Base-by-base conservation (phyloP, 306 rosid genomes). In the Malus fusca region DNA sequence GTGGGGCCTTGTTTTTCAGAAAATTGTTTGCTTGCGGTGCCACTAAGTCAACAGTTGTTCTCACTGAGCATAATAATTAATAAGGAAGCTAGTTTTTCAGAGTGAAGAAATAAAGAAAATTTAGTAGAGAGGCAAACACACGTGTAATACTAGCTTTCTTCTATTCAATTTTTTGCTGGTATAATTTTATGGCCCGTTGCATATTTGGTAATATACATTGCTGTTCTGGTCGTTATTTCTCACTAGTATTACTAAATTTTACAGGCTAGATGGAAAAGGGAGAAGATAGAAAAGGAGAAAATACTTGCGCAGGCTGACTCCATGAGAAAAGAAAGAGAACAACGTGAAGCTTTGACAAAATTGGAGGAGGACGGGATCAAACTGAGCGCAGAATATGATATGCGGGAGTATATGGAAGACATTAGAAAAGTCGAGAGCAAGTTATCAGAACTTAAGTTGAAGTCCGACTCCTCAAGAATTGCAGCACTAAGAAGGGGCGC, bases 181-280 rank as follows among this genome's bases (percentile, higher is more conserved):
- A 22, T 66, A 72, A 5, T 31, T 30, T 60, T 53, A 68, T 48
- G 78, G 17, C 17, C 72, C 23, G 53, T 51, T 87, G 67, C 83
- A 60, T 46, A 55, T 55, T 78, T 72, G 53, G 37, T 64, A 48
- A 60, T 12, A 43, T 37, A 58, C 61, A 9, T 21, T 30, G 48
- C 48, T 78, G 71, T 25, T 19, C 59, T 64, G 70, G 9, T 71
- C 56, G 30, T 43, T 43, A 14, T 52, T 73, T 19, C 51, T 52
- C 79, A 69, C 33, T 42, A 63, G 48, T 72, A 33, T 22, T 58
- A n/a, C 43, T 66, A 61, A 59, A 83, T 33, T 18, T 71, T 75
- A 72, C 88, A 90, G 93, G 87, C 80, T 74, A 82, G 75, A 75
- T 61, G 80, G 84, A 83, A 84, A 79, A 74, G 13, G 73, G 90